A percentile compares a stretch with the other conserved stretches of the same genome.
Conservation (phyloP, 352 stramenopile species). For the Globisporangium acanthophoron region DNA sequence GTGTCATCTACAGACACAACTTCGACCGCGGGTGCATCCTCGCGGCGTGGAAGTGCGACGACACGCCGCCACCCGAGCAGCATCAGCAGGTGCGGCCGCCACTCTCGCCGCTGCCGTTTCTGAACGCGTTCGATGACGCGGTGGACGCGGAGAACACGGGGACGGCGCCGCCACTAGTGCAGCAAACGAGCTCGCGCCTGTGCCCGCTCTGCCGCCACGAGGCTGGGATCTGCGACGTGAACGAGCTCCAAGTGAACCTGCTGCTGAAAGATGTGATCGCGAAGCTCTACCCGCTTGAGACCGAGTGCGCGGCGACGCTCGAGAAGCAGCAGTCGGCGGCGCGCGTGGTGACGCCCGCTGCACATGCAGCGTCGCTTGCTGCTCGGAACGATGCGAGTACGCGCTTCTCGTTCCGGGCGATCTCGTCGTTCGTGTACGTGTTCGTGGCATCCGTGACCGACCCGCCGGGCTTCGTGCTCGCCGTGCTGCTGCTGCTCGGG, state of each 20-base stretch:
- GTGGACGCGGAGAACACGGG: not conserved
- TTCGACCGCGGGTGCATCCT: conserved; percentile 78
- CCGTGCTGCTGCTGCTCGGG: conserved; percentile 55
- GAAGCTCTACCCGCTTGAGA: conserved; percentile 50
- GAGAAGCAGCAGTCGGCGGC: conserved; percentile 37
- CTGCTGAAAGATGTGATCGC: conserved; percentile 58
- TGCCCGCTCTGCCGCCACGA: conserved; percentile 66
- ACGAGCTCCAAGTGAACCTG: conserved; percentile 59
- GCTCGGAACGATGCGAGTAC: not conserved
- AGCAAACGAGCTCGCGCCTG: conserved; percentile 19
- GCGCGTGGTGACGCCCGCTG: not conserved
- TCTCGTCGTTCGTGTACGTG: conserved; percentile 69
- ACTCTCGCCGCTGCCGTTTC: not conserved
- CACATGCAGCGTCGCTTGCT: not conserved
- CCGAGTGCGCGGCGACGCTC: conserved; percentile 22
- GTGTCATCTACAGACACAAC: conserved; percentile 44
- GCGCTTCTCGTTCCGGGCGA: conserved; percentile 42
- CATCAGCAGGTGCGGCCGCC: not conserved
- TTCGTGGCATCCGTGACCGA: conserved; percentile 63
- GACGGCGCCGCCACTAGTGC: not conserved
- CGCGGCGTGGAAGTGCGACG: conserved; percentile 47
- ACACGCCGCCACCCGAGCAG: not conserved
- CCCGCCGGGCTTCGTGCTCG: conserved; percentile 69
- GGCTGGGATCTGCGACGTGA: conserved; percentile 13
- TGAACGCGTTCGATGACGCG: not conserved